Evolutionary conservation across 306 rosid species (phyloP).

Genomic region (Vicia sativa): DNA sequence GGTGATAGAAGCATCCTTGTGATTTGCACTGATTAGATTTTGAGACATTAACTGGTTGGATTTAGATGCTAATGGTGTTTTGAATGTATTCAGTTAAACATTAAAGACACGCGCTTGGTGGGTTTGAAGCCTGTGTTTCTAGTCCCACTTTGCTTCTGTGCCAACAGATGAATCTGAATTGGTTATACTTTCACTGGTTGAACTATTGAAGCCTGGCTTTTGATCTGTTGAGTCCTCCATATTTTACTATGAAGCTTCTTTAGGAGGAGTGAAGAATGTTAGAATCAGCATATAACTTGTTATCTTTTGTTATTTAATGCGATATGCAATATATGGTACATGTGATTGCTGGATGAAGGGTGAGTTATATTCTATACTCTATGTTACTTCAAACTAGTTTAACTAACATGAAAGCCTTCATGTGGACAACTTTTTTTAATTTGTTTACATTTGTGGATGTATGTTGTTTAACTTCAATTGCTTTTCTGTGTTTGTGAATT

Average conservation of each 20-base stretch:
- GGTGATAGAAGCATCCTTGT: background rate
- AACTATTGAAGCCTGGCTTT: slow-evolving; percentile 6
- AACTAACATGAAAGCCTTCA: background rate
- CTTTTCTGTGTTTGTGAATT: slow-evolving; percentile 28
- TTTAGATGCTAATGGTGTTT: background rate
- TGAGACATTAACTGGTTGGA: background rate
- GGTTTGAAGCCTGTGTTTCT: slow-evolving; percentile 8
- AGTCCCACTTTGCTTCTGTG: slow-evolving; percentile 10
- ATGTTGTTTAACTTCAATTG: slow-evolving; percentile 24
- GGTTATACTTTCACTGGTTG: background rate
- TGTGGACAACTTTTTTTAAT: slow-evolving; percentile 10
- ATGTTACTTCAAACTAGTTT: background rate
- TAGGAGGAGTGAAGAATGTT: slow-evolving; percentile 3
- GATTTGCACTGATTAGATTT: background rate
- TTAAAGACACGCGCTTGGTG: slow-evolving; percentile 10
- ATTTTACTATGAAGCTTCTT: background rate
- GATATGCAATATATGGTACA: slow-evolving; percentile 10
- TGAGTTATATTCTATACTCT: slow-evolving; percentile 16
- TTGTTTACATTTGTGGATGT: background rate
- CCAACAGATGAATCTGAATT: background rate
- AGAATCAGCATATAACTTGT: background rate
- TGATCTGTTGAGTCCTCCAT: background rate
- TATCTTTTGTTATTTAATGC: slow-evolving; percentile 4
- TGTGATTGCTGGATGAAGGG: background rate
- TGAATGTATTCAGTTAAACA: background rate